Conservation (phyloP, 345 rosid species). For the Passiflora organensis region DNA sequence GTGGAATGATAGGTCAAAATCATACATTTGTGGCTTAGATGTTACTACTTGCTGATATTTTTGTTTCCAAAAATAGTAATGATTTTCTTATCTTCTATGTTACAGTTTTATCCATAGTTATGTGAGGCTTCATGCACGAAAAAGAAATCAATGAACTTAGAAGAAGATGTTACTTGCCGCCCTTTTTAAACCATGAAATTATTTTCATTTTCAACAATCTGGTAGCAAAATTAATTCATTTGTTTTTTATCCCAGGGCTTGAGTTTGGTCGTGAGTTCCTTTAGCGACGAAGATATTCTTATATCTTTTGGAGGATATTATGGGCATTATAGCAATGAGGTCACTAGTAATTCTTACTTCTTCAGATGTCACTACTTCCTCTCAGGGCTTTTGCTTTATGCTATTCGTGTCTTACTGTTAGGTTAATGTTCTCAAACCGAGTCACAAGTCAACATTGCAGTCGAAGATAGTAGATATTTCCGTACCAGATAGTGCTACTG, state of each 20-base stretch:
- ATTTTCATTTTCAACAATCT: slow-evolving; percentile 1
- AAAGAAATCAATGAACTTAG: background rate
- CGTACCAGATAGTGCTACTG: slow-evolving; percentile 78
- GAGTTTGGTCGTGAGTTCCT: slow-evolving; percentile 81
- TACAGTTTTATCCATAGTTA: too few relatives aligned
- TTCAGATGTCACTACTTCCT: slow-evolving; percentile 1
- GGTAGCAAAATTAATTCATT: slow-evolving; percentile 1
- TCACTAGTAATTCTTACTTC: slow-evolving; percentile 22
- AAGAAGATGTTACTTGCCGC: background rate
- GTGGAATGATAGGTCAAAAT: too few relatives aligned
- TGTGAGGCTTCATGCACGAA: too few relatives aligned
- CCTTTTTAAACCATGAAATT: background rate
- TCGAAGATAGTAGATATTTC: slow-evolving; percentile 52
- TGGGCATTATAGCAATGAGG: slow-evolving; percentile 94
- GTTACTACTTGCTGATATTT: too few relatives aligned
- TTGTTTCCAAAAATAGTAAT: too few relatives aligned
- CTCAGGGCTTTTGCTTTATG: slow-evolving; percentile 9
- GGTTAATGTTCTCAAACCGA: slow-evolving; percentile 91
- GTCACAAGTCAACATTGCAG: slow-evolving; percentile 84
- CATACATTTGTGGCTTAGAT: too few relatives aligned
- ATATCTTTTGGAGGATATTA: slow-evolving; percentile 95
- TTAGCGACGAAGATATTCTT: slow-evolving; percentile 77
- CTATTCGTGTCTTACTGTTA: slow-evolving; percentile 25
- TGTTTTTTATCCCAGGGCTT: slow-evolving; percentile 55
- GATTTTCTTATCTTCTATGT: too few relatives aligned